Base-by-base conservation (phyloP, 2,329 filamentous ascomycete species). In the Mariannaea elegans region DNA sequence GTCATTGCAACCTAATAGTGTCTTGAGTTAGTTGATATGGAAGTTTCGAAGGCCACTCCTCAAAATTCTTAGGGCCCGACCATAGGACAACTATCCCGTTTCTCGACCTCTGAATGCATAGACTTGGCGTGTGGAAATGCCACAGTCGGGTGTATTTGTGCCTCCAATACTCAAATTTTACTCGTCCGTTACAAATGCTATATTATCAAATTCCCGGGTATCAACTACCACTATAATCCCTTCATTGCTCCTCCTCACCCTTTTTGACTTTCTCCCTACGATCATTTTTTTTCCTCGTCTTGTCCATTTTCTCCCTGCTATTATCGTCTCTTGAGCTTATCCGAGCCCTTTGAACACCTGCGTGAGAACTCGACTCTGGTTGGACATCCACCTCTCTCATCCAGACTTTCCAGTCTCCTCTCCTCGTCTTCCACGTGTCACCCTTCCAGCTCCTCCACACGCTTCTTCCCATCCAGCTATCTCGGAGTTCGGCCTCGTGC, bases 401-500 rank as follows among this genome's bases (percentile, higher is more conserved):
- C 82, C 84, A 87, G 3, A 76, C 69, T 62, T 85, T 82, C 85
- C 85, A 88, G 47, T 87, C 84, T 14, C 76, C 72, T 47, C 80
- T 73, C 39, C 81, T 75, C 46, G 81, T 81, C 68, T 81, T 82
- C 84, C 84, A 87, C 72, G 82, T 70, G 61, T 87, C 85, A 12
- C 84, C 84, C 71, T 81, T 82, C 84, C 85, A 87, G 34, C 76
- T 77, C 23, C 83, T 77, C 85, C 85, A 87, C 8, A 85, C 82
- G 55, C 80, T 83, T 8, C 85, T 76, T 0, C 85, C 85, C 63
- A 81, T 78, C 78, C 82, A 86, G 4, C 78, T 81, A 39, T 84
- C 80, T 13, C 85, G 78, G 32, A 88, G 76, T 51, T 79, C 75
- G 18, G 75, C 69, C 71, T 87, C 85, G 52, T 78, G 76, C 32